Conservation (phyloP, 495 filamentous ascomycete species). For the Staphylotrichum longicolle region DNA sequence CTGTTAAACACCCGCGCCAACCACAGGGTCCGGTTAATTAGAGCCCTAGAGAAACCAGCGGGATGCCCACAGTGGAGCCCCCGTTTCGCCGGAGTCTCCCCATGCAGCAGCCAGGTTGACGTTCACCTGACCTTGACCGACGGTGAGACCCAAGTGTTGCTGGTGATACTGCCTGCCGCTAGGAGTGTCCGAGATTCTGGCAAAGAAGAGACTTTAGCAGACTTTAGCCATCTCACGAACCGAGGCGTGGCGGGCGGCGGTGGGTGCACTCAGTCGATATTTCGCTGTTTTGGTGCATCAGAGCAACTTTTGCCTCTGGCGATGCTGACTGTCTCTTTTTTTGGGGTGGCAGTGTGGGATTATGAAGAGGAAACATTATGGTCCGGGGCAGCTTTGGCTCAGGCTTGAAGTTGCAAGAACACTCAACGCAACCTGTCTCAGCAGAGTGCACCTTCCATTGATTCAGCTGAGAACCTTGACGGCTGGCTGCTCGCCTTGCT, state of each 20-base stretch:
- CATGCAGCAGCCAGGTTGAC: neutral
- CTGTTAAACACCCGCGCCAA: constrained; percentile 30
- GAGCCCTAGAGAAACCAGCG: neutral
- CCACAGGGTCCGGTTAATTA: constrained; percentile 34
- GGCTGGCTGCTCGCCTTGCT: neutral
- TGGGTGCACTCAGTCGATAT: neutral
- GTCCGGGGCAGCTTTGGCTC: too few relatives aligned
- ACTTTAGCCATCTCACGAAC: constrained; percentile 7
- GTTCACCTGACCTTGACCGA: constrained; percentile 11
- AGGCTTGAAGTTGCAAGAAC: too few relatives aligned
- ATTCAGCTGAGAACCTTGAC: constrained; percentile 4
- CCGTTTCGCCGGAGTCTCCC: constrained; percentile 19
- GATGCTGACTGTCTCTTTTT: too few relatives aligned
- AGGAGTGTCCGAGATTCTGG: neutral
- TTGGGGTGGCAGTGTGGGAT: too few relatives aligned
- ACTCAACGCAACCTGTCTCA: too few relatives aligned
- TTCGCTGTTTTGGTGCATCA: too few relatives aligned
- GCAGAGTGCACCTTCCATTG: neutral
- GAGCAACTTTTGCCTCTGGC: too few relatives aligned
- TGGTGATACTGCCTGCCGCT: neutral
- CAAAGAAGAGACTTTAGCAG: neutral
- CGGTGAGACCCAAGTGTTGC: constrained; percentile 7
- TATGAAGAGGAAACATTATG: too few relatives aligned
- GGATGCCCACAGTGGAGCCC: constrained; percentile 25
- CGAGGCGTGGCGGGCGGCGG: neutral